These are phyloP conservation scores for Fusarium sp. DNA, from an alignment of 2,329 filamentous ascomycete genomes.

Conservation along the genomic window DNA sequence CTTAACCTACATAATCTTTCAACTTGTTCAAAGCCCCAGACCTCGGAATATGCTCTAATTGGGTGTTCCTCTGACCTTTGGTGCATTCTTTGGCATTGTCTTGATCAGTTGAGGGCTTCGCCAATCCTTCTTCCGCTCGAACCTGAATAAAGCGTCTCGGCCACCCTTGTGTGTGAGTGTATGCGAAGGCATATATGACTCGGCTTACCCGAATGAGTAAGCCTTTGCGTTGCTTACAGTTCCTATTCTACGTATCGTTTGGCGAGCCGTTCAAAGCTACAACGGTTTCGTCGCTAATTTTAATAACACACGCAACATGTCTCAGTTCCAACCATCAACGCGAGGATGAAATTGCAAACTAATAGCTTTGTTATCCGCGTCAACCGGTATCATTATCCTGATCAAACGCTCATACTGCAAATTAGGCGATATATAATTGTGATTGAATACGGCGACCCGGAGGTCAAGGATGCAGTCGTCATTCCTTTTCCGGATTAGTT, in stretches of 20 bases:
- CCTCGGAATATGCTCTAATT: neutral
- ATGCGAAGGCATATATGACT: slow-evolving; percentile 12
- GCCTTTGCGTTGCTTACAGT: slow-evolving; percentile 11
- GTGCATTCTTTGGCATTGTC: neutral
- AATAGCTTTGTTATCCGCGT: slow-evolving; percentile 7
- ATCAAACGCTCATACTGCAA: slow-evolving; percentile 15
- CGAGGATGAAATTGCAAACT: slow-evolving; percentile 4
- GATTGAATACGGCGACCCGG: slow-evolving; percentile 18
- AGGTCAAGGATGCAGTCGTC: slow-evolving; percentile 21
- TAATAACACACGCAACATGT: slow-evolving; percentile 1
- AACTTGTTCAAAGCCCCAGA: neutral
- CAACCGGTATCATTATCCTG: slow-evolving; percentile 2
- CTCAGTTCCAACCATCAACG: slow-evolving; percentile 4
- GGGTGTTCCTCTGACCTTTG: neutral
- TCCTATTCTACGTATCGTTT: slow-evolving; percentile 10
- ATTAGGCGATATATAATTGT: slow-evolving; percentile 35
- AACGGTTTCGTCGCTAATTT: slow-evolving; percentile 33
- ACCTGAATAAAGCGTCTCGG: neutral
- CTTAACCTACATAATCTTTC: neutral
- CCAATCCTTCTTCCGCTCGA: neutral
- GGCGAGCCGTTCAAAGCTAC: slow-evolving; percentile 32
- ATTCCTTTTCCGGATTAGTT: slow-evolving; percentile 43
- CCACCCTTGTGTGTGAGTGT: neutral
- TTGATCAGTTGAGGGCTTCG: neutral
- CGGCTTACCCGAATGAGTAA: slow-evolving; percentile 47